Base-by-base conservation (phyloP, 2,329 filamentous ascomycete genomes). In the Fusarium poae region DNA sequence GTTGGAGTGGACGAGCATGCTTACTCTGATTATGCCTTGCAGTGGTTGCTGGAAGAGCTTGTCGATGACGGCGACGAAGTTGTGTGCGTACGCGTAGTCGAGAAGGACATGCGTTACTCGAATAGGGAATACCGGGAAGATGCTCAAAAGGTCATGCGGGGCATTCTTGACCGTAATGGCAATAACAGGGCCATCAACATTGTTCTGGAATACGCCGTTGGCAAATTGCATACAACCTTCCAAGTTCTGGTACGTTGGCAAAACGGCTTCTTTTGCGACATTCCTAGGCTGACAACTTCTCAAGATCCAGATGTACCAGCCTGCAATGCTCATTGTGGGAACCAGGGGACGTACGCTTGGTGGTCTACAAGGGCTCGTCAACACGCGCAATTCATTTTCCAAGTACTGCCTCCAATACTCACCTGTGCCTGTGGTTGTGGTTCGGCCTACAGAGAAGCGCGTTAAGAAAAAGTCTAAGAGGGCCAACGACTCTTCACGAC, bases 371-470 rank as follows among this genome's bases (percentile, higher is more conserved):
- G 92, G 93, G 48, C 83, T 97, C 30, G 87, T 97, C 42, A 93
- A 92, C 49, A 87, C 86, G 32, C 82, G 85, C 43, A 96, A 93
- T 68, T 96, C 92, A 0, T 94, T 97, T 44, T 97, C 93, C 27
- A 97, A 97, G 77, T 97, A 97, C 80, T 97, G 94, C 75, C 85
- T 97, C 15, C 94, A 97, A 77, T 94, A 97, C 77, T 97, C 92
- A 3, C 94, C 94, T 0, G 92, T 97, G 2, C 94, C 94, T 1
- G 94, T 97, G 10, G 94, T 97, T 30, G 94, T 97, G 32, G 94
- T 97, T 12, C 88, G 94, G 6, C 94, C 94, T 35, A 92, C 91
- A 32, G 91, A 92, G 65, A 97, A 97, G 81, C 91, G 94, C 21
- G 88, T 92, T 76, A 96, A 96, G 81, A 97, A 97, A 82, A 97